phyloP scores from a whole-genome alignment of 208 protist species.

The Acanthamoeba triangularis region DNA sequence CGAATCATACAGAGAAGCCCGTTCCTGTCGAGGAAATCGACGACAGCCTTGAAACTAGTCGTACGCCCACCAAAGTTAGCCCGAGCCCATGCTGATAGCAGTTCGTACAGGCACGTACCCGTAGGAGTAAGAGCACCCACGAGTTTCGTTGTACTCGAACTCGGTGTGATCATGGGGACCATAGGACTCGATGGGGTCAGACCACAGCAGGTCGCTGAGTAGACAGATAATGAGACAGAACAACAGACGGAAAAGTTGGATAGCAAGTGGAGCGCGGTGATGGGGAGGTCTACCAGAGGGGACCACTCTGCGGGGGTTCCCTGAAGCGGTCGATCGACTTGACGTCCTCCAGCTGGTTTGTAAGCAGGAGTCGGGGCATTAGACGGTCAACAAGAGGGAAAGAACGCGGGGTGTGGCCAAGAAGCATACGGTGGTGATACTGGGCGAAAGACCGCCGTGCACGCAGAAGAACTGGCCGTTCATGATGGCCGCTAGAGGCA shows the following conservation, averaged over 20 bases:
- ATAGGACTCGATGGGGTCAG: slow-evolving; percentile 96
- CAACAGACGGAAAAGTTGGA: neutral
- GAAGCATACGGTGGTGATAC: slow-evolving; percentile 87
- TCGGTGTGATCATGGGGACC: slow-evolving; percentile 91
- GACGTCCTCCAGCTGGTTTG: slow-evolving; percentile 89
- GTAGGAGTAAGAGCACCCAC: slow-evolving; percentile 92
- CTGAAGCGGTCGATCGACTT: slow-evolving; percentile 95
- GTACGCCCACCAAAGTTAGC: neutral
- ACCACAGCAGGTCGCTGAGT: slow-evolving; percentile 96
- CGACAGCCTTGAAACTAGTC: slow-evolving; percentile 90
- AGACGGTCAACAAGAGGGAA: slow-evolving; percentile 91
- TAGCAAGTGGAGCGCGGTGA: neutral
- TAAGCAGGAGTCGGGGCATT: neutral
- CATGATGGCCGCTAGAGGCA: slow-evolving; percentile 93
- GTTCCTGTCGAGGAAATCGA: slow-evolving; percentile 96
- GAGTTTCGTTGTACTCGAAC: slow-evolving; percentile 90
- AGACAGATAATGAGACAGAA: neutral
- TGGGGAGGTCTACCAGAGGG: slow-evolving; percentile 91
- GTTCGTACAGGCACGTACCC: slow-evolving; percentile 68
- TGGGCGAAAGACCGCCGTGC: slow-evolving; percentile 91
- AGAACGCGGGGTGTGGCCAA: slow-evolving; percentile 85
- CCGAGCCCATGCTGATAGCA: neutral
- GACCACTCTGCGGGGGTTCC: slow-evolving; percentile 95
- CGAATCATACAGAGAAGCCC: slow-evolving; percentile 97
- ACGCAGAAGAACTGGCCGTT: slow-evolving; percentile 93